Conservation (phyloP, 768 basidiomycete genomes). For the Boletus subparvulus region DNA sequence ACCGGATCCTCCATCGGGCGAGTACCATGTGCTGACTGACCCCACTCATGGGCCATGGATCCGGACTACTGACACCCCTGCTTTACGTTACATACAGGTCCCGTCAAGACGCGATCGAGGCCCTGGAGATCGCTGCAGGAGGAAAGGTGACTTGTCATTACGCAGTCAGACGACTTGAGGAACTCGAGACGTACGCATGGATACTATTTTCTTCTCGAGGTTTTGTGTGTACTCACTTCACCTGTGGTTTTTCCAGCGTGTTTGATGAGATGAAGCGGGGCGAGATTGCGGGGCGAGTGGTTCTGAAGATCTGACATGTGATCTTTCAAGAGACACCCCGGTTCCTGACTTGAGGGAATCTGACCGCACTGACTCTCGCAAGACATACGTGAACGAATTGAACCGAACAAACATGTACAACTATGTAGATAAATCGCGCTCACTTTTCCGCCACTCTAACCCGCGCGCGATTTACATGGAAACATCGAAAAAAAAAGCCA, state of each 20-base stretch:
- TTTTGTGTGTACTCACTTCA: not conserved
- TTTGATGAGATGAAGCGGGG: constrained; percentile 22
- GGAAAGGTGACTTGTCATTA: constrained; percentile 41
- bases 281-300: constrained; percentile 18
- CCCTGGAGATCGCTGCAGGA: constrained; percentile 42
- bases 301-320: constrained; percentile 18
- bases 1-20: constrained; percentile 22
- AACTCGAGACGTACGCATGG: constrained; percentile 26
- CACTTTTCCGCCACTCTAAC: too few relatives aligned
- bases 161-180: constrained; percentile 24
- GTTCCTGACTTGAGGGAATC: too few relatives aligned
- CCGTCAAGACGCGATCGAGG: constrained; percentile 48
- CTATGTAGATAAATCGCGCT: too few relatives aligned
- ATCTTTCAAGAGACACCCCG: too few relatives aligned
- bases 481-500: too few relatives aligned
- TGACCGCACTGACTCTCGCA: not conserved
- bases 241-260: constrained; percentile 5
- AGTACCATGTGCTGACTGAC: not conserved
- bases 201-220: not conserved
- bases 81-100: constrained; percentile 21
- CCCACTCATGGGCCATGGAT: not conserved
- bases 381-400: not conserved
- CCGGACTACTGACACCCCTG: not conserved
- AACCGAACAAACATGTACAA: not conserved
- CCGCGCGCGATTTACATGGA: too few relatives aligned